A percentile compares a stretch with the other conserved stretches of the same genome.
These are phyloP conservation scores for Taxillus chinensis DNA, from an alignment of 164 flowering plant species.

Conservation along the genomic window DNA sequence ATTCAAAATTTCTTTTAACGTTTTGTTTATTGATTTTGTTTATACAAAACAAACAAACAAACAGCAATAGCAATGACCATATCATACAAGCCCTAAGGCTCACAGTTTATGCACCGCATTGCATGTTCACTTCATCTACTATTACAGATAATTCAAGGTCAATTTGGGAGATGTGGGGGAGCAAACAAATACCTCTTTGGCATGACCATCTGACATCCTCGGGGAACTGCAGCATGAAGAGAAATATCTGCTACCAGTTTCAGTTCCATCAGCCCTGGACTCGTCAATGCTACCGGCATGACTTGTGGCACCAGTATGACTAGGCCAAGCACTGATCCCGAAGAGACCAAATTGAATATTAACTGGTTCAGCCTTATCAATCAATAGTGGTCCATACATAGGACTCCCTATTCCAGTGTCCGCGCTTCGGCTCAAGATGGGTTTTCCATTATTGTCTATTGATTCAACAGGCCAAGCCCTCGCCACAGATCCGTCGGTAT, in stretches of 20 bases:
- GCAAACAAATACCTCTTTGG: constrained; percentile 54
- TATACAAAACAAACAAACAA: too few species aligned
- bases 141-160: too few species aligned
- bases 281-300: constrained; percentile 76
- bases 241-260: constrained; percentile 62
- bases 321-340: constrained; percentile 84
- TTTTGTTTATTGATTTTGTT: too few species aligned
- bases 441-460: constrained; percentile 36
- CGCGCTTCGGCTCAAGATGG: constrained; percentile 19
- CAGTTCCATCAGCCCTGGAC: constrained; percentile 53
- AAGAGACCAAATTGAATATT: constrained; percentile 79
- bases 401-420: constrained; percentile 44
- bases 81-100: too few species aligned
- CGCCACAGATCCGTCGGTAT: constrained; percentile 83
- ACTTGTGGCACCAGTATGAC: constrained; percentile 67
- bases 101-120: too few species aligned
- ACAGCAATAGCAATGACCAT: too few species aligned
- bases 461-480: constrained; percentile 78
- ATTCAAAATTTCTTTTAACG: too few species aligned
- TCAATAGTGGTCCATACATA: constrained; percentile 58
- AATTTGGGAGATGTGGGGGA: too few species aligned
- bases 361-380: constrained; percentile 70
- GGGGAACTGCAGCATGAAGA: constrained; percentile 94
- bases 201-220: constrained; percentile 60
- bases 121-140: too few species aligned